Base-by-base conservation (phyloP, 1,139 yeast genomes). In the Taphrina wiesneri region DNA sequence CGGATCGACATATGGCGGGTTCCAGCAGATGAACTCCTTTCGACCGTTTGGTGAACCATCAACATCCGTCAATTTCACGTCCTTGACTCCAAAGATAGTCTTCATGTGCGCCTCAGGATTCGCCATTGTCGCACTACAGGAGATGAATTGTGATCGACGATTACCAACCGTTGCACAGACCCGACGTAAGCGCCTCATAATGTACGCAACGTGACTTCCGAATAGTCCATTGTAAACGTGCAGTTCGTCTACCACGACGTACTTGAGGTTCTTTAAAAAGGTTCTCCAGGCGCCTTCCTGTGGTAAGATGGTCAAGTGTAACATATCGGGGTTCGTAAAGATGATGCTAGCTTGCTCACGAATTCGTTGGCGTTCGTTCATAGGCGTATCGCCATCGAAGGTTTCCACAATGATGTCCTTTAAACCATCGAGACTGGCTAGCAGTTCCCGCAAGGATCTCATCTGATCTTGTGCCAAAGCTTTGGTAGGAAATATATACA, bases 401-500 rank as follows among this genome's bases (percentile, higher is more conserved):
- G 98, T 89, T 60, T 88, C 92, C 0, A 87, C 88, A 0, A 79
- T 73, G 3, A 83, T 77, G 9, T 71, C 71, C 23, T 66, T 63
- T 11, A 70, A 62, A 9, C 69, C 69, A 9, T 71, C 73, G 49
- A 70, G 62, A 32, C 64, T 36, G 77, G 70, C 21, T 30, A 90
- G 77, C n/a, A 91, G 78, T 36, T 82, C 84, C 63, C 82, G 81
- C 65, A 95, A 79, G 15, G 96, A 86, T 62, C 96, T 79, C 72
- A 86, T 87, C 76, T 93, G 99, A 78, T 93, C 99, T 74, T 93
- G 99, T 0, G 99, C 98, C 57, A 93, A 79, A 0, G 99, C 99
- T 73, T 93, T 93, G 0, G 99, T 93, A 0, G 99, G 99, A 73
- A 93, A 93, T 7, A 93, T 86, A 72, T 89, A 90, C 78, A 95